These are phyloP conservation scores for Calonectria pauciramosa DNA, from an alignment of 2,329 filamentous ascomycete species.

Conservation along the genomic window DNA sequence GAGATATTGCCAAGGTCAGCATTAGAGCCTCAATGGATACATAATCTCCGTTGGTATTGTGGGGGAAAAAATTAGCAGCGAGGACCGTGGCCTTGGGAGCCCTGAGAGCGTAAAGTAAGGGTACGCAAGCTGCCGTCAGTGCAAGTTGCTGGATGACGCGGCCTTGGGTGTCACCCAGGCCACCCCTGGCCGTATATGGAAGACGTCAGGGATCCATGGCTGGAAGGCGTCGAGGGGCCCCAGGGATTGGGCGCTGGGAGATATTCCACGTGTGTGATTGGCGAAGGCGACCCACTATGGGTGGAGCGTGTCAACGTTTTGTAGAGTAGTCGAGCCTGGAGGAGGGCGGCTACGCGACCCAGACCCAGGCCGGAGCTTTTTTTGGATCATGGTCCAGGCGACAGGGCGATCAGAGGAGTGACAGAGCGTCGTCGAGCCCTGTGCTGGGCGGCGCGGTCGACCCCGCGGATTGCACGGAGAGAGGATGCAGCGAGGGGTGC, in stretches of 20 bases:
- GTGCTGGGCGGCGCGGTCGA: neutral
- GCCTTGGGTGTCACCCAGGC: conserved; percentile 40
- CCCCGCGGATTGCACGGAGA: neutral
- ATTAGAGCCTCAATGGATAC: conserved; percentile 21
- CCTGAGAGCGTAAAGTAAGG: neutral
- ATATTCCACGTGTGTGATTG: conserved; percentile 19
- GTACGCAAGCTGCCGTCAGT: conserved; percentile 43
- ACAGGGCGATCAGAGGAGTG: conserved; percentile 9
- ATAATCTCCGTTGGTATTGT: conserved; percentile 8
- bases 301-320: conserved; percentile 28
- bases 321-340: neutral
- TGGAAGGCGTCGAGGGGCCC: conserved; percentile 13
- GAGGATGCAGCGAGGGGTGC: neutral
- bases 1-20: conserved; percentile 23
- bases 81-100: conserved; percentile 3
- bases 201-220: conserved; percentile 22
- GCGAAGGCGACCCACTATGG: conserved; percentile 3
- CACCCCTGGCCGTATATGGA: conserved; percentile 39
- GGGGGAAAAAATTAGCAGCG: conserved; percentile 4
- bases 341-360: conserved; percentile 12
- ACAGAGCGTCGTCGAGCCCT: neutral
- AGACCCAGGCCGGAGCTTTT: conserved; percentile 7
- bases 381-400: neutral
- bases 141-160: conserved; percentile 44
- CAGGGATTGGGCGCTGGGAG: conserved; percentile 3